These are phyloP conservation scores for Excoecaria cochinchinensis DNA, from an alignment of 345 rosid species.

Conservation along the genomic window DNA sequence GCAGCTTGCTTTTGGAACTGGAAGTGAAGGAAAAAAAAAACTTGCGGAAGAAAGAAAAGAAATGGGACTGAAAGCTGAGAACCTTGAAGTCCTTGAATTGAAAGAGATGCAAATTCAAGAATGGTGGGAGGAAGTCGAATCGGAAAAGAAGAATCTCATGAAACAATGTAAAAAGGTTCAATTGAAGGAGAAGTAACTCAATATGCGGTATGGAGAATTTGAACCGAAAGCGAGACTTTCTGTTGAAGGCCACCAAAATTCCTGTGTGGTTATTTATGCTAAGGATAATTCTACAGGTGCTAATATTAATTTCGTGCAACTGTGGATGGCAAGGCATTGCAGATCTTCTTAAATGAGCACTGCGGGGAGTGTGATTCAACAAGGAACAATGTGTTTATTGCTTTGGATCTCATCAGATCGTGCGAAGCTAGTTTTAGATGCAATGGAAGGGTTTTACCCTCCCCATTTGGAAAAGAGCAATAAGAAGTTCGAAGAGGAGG, in stretches of 20 bases:
- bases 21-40: conserved; percentile 16
- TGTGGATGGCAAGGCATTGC: conserved; percentile 47
- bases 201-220: conserved; percentile 23
- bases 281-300: too few relatives aligned
- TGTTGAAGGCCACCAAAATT: neutral
- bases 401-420: conserved; percentile 46
- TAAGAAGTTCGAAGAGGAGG: conserved; percentile 28
- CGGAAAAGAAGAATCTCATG: conserved; percentile 29
- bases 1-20: too few relatives aligned
- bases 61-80: conserved; percentile 11
- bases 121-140: conserved; percentile 17
- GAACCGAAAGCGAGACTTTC: conserved; percentile 26
- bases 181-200: conserved; percentile 18
- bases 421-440: conserved; percentile 58
- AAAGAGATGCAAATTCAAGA: conserved; percentile 16
- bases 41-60: conserved; percentile 13
- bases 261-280: neutral
- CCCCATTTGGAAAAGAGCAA: conserved; percentile 28
- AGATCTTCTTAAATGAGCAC: conserved; percentile 46
- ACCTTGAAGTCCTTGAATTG: conserved; percentile 10
- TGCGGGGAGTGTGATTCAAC: conserved; percentile 32
- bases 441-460: conserved; percentile 46
- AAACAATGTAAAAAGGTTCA: conserved; percentile 18
- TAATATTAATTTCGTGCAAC: too few relatives aligned
- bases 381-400: conserved; percentile 22